Base-by-base conservation (phyloP, 306 rosid species). In the Prosopis cineraria region DNA sequence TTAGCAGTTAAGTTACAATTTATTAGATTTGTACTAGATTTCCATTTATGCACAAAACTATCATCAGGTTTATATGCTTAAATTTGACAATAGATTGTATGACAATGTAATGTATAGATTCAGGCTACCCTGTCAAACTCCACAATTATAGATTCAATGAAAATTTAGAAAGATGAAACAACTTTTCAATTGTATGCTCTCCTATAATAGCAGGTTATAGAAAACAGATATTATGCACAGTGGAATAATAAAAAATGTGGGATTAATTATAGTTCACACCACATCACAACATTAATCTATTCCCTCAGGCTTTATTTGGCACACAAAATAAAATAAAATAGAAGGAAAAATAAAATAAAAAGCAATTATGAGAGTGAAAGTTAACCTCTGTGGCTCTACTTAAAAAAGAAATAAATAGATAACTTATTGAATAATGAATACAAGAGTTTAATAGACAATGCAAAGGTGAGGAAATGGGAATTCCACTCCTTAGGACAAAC, bases 1-100 rank as follows among this genome's bases (percentile, higher is more conserved):
- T 39, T 27, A 79, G 47, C 41, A 29, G 29, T 52, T 52, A 31
- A 74, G 63, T 64, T 60, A 56, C 71, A 58, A 53, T 45, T 27
- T 66, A 39, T 40, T 41, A 79, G 40, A 71, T 69, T 39, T 29
- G 47, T 40, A 69, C 36, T 47, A 62, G 45, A 58, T 74, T 10
- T 64, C 41, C 25, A 70, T 33, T 43, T 64, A 36, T 41, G 11
- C 19, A 70, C 39, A 27, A 11, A 27, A 44, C n/a, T n/a, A n/a
- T n/a, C n/a, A n/a, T n/a, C n/a, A n/a, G n/a, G n/a, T n/a, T n/a
- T n/a, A n/a, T n/a, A n/a, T n/a, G n/a, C n/a, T n/a, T n/a, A 6
- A 6, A n/a, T 39, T 14, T 9, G 10, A 36, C 3, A 14, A 13
- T 59, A 25, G 22, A 59, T 29, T 27, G 10, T 11, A 25, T 55